phyloP scores from a whole-genome alignment of 2,329 filamentous ascomycete genomes.

The Venturia pyrina region DNA sequence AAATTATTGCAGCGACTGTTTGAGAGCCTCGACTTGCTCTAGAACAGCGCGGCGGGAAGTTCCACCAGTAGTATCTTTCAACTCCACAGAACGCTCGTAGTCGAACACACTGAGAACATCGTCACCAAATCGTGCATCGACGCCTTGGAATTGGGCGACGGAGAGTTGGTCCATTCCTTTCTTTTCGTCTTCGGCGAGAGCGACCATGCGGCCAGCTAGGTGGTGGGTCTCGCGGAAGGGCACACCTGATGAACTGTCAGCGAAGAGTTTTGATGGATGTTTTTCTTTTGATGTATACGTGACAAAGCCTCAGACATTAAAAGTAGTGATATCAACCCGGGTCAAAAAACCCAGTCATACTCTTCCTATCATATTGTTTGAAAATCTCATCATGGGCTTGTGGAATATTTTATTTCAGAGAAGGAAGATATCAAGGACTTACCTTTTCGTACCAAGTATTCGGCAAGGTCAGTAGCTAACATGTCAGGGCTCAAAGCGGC shows the following conservation, averaged over 20 bases:
- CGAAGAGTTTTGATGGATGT: background rate
- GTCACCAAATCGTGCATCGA: slow-evolving; percentile 60
- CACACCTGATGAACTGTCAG: slow-evolving; percentile 32
- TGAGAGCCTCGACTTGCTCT: slow-evolving; percentile 51
- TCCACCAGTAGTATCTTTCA: slow-evolving; percentile 65
- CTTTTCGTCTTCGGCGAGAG: slow-evolving; percentile 56
- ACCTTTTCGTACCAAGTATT: slow-evolving; percentile 52
- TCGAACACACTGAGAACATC: slow-evolving; percentile 65
- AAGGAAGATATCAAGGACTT: background rate
- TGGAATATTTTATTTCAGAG: background rate
- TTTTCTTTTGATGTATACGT: background rate
- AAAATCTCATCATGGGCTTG: background rate
- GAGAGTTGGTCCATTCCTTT: slow-evolving; percentile 61
- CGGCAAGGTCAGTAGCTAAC: slow-evolving; percentile 63
- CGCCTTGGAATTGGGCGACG: slow-evolving; percentile 53
- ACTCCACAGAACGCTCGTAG: slow-evolving; percentile 76
- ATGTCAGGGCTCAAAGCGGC: slow-evolving; percentile 73
- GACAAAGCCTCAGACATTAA: background rate
- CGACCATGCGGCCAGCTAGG: slow-evolving; percentile 63
- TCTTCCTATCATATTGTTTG: slow-evolving; percentile 4
- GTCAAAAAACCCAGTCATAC: background rate
- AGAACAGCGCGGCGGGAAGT: slow-evolving; percentile 61
- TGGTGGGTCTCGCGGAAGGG: slow-evolving; percentile 76
- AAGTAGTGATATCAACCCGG: background rate
- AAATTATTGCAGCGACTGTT: slow-evolving; percentile 15